These are phyloP conservation scores for Geotrichum klebahnii DNA, from an alignment of 1,139 yeast genomes.

Conservation along the genomic window DNA sequence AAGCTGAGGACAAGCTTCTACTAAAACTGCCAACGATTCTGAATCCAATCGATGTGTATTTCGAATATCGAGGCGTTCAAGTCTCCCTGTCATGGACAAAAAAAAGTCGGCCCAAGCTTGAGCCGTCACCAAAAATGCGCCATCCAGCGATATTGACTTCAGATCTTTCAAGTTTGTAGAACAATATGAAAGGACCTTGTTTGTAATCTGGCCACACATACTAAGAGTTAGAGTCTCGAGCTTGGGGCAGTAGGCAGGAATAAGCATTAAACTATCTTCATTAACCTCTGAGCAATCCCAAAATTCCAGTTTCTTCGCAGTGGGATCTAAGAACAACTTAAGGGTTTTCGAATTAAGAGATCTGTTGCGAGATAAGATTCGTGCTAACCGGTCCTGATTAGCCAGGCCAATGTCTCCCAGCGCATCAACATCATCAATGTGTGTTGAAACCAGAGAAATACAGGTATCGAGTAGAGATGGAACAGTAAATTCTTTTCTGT, in stretches of 20 bases:
- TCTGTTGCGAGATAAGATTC: constrained; percentile 75
- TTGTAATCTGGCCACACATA: constrained; percentile 92
- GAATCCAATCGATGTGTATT: constrained; percentile 82
- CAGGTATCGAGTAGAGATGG: constrained; percentile 80
- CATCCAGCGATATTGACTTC: constrained; percentile 60
- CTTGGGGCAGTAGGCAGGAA: constrained; percentile 78
- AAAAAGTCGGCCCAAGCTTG: constrained; percentile 73
- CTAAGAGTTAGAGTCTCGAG: constrained; percentile 61
- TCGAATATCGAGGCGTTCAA: constrained; percentile 57
- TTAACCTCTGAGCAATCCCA: constrained; percentile 90
- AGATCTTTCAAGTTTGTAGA: constrained; percentile 56
- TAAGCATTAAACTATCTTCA: constrained; percentile 58
- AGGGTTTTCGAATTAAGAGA: constrained; percentile 69
- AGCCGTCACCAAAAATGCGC: constrained; percentile 80
- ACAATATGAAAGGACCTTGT: constrained; percentile 64
- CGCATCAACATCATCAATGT: constrained; percentile 72
- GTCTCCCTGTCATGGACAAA: constrained; percentile 45
- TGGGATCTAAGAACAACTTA: constrained; percentile 63
- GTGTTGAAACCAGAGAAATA: constrained; percentile 61
- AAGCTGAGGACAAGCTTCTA: constrained; percentile 55
- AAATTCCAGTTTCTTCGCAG: constrained; percentile 55
- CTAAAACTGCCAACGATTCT: constrained; percentile 57
- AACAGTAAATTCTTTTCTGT: constrained; percentile 55
- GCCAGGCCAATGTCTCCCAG: constrained; percentile 72
- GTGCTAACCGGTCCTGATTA: constrained; percentile 62